These are phyloP conservation scores for Cercospora nicotianae DNA, from an alignment of 2,329 filamentous ascomycete genomes.

Conservation along the genomic window DNA sequence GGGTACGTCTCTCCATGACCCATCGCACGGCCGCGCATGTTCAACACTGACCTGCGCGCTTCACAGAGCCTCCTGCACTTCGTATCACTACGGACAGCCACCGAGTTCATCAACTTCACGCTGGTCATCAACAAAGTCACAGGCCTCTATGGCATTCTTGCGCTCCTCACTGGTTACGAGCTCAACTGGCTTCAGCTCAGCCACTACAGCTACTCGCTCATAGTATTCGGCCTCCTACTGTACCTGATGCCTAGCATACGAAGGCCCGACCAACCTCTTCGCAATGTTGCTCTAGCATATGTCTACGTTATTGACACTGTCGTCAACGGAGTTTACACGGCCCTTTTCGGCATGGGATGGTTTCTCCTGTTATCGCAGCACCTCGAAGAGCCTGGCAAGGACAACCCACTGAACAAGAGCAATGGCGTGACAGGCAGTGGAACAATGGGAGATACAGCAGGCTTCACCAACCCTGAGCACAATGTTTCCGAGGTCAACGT, in stretches of 20 bases:
- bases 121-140: conserved; percentile 91
- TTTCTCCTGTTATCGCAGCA: conserved; percentile 71
- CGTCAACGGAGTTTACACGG: conserved; percentile 79
- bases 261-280: conserved; percentile 54
- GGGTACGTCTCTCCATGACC: conserved; percentile 7
- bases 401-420: conserved; percentile 41
- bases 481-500: conserved; percentile 61
- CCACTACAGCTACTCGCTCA: conserved; percentile 86
- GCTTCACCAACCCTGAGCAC: conserved; percentile 61
- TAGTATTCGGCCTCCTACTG: conserved; percentile 66
- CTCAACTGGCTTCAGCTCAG: conserved; percentile 81
- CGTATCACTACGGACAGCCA: conserved; percentile 82
- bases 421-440: conserved; percentile 50
- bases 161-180: conserved; percentile 80
- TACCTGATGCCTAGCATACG: conserved; percentile 78
- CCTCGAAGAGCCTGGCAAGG: conserved; percentile 43
- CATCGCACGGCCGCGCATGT: neutral
- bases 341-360: conserved; percentile 80
- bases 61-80: conserved; percentile 77
- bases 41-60: conserved; percentile 1
- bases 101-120: conserved; percentile 78
- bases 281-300: conserved; percentile 79
- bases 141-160: conserved; percentile 85
- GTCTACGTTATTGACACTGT: conserved; percentile 80
- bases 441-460: conserved; percentile 62